Base-by-base conservation (phyloP, 73 alveolate species). In the Symbiodinium pilosum region DNA sequence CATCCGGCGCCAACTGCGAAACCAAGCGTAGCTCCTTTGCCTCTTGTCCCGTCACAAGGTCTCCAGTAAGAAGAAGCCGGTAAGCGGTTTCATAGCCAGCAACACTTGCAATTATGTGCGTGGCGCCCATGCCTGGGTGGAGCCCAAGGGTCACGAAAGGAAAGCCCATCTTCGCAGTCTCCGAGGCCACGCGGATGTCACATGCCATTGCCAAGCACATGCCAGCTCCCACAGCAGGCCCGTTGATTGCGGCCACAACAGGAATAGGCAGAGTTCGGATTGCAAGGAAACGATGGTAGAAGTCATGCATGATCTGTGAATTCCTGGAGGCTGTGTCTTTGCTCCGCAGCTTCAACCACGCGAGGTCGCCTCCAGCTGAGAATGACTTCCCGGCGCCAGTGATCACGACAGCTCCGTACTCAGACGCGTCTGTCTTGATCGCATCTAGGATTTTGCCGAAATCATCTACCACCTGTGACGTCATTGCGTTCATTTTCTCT, bases 241-340 rank as follows among this genome's bases (percentile, higher is more conserved):
- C 94, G 38, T 86, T 86, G 94, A 86, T 86, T 4, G 94, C 94
- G 36, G 94, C 94, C 94, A 86, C 94, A 40, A 86, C 94, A 11
- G 94, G 94, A 40, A 86, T 12, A 0, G 94, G 94, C 84, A 86
- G 84, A 43, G 94, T 52, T 5, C 94, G 94, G 18, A 86, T 44
- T 18, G 94, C 94, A 14, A 86, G 84, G 56, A 86, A 86, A 20
- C 84, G 83, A 43, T 86, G 94, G 59, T 86, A 86, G 56, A 86
- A 86, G 94, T 86, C 94, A 43, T 86, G 94, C 94, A 86, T 86
- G 54, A 86, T 86, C 94, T 87, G 86, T 9, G 94, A 87, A n/a
- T 54, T 87, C 43, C 94, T 71, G 39, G 94, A 54, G 41, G 94
- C 44, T 43, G 94, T 87, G 94, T 87, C 94, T 56, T 87, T 54